Percentiles rank a stretch among this genome's conserved stretches.
phyloP scores from a whole-genome alignment of 106 monocot genomes.

The Hemerocallis citrina region DNA sequence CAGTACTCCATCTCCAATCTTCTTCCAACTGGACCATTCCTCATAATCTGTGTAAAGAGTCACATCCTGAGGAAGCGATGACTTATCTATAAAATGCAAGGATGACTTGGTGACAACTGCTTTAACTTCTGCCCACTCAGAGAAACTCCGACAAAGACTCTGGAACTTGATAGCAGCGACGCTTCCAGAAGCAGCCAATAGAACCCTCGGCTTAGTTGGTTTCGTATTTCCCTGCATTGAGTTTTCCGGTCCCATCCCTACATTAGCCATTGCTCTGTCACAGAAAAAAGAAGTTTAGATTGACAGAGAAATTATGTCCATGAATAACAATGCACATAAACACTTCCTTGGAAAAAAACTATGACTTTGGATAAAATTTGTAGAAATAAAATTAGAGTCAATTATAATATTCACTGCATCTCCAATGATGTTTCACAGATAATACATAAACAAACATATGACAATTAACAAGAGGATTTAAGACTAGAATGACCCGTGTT shows the following conservation, averaged over 20 bases:
- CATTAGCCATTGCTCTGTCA: not conserved
- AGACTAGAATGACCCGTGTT: too few relatives aligned
- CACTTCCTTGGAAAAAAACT: too few relatives aligned
- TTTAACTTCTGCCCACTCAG: slow-evolving; percentile 84
- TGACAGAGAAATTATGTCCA: too few relatives aligned
- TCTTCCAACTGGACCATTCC: slow-evolving; percentile 91
- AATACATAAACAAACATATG: too few relatives aligned
- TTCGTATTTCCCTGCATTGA: not conserved
- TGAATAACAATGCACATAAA: too few relatives aligned
- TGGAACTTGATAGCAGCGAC: slow-evolving; percentile 93
- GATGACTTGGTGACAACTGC: slow-evolving; percentile 79
- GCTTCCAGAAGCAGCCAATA: slow-evolving; percentile 88
- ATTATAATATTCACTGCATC: too few relatives aligned
- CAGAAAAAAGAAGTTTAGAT: too few relatives aligned
- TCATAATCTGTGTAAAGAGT: slow-evolving; percentile 81
- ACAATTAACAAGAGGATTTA: too few relatives aligned
- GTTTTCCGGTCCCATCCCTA: slow-evolving; percentile 16
- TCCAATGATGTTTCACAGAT: too few relatives aligned
- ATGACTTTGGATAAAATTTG: too few relatives aligned
- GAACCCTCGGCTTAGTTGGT: slow-evolving; percentile 47
- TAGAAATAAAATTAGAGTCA: too few relatives aligned
- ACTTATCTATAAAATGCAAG: slow-evolving; percentile 62
- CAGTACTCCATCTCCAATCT: slow-evolving; percentile 79
- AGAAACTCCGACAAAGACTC: slow-evolving; percentile 60
- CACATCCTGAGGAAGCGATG: slow-evolving; percentile 51